A percentile compares a stretch with the other conserved stretches of the same genome.
Evolutionary conservation across 2,329 filamentous ascomycete species (phyloP).

Genomic region (Calonectria honghensis): DNA sequence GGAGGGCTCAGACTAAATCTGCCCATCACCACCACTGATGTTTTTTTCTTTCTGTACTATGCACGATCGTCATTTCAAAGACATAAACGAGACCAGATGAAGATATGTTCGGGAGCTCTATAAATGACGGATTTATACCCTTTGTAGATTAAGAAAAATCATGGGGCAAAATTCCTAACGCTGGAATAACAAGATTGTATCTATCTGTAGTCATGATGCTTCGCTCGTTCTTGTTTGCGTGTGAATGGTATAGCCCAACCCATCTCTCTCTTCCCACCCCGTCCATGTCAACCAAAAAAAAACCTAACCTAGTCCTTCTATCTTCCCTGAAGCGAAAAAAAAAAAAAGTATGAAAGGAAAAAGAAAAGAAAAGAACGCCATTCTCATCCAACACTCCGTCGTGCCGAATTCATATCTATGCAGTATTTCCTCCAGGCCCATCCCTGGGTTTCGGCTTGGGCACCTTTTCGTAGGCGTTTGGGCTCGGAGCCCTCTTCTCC

Average conservation of each 20-base stretch:
- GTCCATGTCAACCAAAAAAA: conserved; percentile 21
- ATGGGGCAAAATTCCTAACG: conserved; percentile 1
- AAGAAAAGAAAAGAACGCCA: conserved; percentile 16
- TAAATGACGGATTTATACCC: conserved; percentile 42
- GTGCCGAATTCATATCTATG: conserved; percentile 39
- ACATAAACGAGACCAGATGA: background rate
- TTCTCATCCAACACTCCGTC: background rate
- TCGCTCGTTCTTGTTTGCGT: conserved; percentile 27
- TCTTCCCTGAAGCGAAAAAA: conserved; percentile 13
- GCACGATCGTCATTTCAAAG: conserved; percentile 15
- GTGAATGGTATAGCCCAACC: conserved; percentile 28
- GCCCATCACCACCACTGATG: too few relatives aligned
- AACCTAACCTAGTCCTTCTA: conserved; percentile 19
- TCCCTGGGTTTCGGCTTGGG: conserved; percentile 67
- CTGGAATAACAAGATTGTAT: conserved; percentile 27
- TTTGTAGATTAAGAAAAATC: conserved; percentile 26
- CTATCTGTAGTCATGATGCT: conserved; percentile 36
- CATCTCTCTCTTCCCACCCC: conserved; percentile 4
- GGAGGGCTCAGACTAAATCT: conserved; percentile 46
- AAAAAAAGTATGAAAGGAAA: background rate
- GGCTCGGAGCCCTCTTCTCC: conserved; percentile 75
- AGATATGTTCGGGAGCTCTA: background rate
- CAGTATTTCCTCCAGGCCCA: conserved; percentile 47
- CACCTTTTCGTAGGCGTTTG: conserved; percentile 89
- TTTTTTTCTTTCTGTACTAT: background rate